These are phyloP conservation scores for Monilinia fructicola DNA, from an alignment of 2,329 filamentous ascomycete genomes.

Conservation along the genomic window DNA sequence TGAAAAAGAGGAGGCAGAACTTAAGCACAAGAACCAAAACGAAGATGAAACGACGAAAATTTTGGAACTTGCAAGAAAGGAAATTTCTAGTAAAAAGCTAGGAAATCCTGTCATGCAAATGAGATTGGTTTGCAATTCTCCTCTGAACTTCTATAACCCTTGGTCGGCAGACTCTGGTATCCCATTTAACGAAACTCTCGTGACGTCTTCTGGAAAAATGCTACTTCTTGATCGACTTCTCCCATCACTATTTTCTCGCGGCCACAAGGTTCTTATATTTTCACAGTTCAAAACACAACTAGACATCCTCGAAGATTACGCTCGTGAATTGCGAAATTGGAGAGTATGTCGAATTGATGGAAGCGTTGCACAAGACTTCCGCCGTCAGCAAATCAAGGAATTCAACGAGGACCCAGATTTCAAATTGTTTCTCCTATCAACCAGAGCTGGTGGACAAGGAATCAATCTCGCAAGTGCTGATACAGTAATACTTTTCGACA, in stretches of 20 bases:
- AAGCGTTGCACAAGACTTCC: conserved; percentile 71
- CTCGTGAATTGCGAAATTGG: conserved; percentile 73
- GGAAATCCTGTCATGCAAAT: conserved; percentile 93
- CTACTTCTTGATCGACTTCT: conserved; percentile 85
- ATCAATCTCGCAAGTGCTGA: conserved; percentile 93
- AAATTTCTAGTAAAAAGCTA: conserved; percentile 87
- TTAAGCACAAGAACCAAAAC: conserved; percentile 43
- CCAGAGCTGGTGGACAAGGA: conserved; percentile 87
- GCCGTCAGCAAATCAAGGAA: conserved; percentile 67
- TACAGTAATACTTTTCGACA: conserved; percentile 89
- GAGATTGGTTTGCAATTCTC: conserved; percentile 86
- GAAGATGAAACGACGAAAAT: conserved; percentile 68
- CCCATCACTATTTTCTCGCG: conserved; percentile 67
- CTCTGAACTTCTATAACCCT: conserved; percentile 95
- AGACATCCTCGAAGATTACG: conserved; percentile 87
- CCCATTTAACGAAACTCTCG: conserved; percentile 72
- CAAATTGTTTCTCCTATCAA: conserved; percentile 84
- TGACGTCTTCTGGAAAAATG: conserved; percentile 94
- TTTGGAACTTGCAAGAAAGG: conserved; percentile 75
- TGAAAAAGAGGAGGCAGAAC: conserved; percentile 51
- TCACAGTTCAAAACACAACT: conserved; percentile 95
- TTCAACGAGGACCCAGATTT: conserved; percentile 67
- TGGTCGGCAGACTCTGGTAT: conserved; percentile 64
- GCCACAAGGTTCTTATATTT: conserved; percentile 93
- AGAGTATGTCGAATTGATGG: conserved; percentile 88